Evolutionary conservation across 148 eudicot genomes (phyloP).

Genomic region (Chenopodium berlandieri): DNA sequence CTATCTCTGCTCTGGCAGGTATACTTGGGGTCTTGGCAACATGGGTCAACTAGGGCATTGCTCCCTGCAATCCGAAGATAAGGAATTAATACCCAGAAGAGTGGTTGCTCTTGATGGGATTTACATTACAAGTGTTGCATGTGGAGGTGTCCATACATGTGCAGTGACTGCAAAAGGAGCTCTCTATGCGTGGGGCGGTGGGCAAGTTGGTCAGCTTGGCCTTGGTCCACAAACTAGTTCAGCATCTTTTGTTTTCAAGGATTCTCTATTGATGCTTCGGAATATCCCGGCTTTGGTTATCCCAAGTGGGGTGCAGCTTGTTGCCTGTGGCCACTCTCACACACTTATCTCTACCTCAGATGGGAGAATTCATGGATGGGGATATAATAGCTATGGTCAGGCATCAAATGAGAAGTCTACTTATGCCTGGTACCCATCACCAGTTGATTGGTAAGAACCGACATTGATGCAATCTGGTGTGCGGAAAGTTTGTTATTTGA

Average conservation of each 20-base stretch:
- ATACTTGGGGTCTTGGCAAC: constrained; percentile 96
- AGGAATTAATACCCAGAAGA: constrained; percentile 84
- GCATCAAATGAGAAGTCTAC: constrained; percentile 90
- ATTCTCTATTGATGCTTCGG: constrained; percentile 60
- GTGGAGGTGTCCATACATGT: constrained; percentile 98
- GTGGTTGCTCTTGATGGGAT: constrained; percentile 82
- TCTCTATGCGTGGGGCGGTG: constrained; percentile 98
- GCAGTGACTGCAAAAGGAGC: constrained; percentile 87
- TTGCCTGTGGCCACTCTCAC: constrained; percentile 97
- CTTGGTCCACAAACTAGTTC: constrained; percentile 75
- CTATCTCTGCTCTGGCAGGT: constrained; percentile 44
- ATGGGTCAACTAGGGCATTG: constrained; percentile 99
- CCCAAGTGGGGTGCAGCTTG: constrained; percentile 65
- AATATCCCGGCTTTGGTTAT: constrained; percentile 78
- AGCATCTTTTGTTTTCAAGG: constrained; percentile 63
- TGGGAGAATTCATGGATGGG: constrained; percentile 98
- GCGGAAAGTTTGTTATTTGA: not conserved
- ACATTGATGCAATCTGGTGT: constrained; percentile 1
- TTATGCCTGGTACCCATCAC: constrained; percentile 99
- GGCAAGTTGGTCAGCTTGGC: constrained; percentile 92
- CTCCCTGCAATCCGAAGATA: constrained; percentile 85
- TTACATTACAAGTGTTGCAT: constrained; percentile 58
- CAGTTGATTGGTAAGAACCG: constrained; percentile 85
- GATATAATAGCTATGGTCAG: constrained; percentile 93
- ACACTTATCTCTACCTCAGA: constrained; percentile 83